These are phyloP conservation scores for Shiraia bambusicola DNA, from an alignment of 2,329 filamentous ascomycete genomes.

Conservation along the genomic window DNA sequence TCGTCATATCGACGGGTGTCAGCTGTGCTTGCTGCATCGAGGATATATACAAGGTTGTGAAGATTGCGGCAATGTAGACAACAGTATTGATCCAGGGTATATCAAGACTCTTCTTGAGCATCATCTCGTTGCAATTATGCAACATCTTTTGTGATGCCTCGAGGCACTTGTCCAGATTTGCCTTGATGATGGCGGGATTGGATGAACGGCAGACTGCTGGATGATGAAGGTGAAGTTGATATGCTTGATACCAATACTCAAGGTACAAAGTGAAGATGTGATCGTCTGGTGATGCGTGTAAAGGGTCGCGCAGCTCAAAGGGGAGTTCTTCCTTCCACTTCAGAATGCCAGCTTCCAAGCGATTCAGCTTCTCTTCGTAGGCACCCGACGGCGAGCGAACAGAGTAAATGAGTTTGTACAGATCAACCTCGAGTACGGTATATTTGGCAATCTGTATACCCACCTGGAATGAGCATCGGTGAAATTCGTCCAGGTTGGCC, in stretches of 20 bases:
- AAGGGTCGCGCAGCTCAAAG: constrained; percentile 56
- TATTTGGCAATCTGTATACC: constrained; percentile 67
- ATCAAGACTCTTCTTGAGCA: constrained; percentile 67
- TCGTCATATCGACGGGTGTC: constrained; percentile 59
- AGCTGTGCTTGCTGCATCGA: constrained; percentile 67
- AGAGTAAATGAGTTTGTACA: constrained; percentile 76
- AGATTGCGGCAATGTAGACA: constrained; percentile 71
- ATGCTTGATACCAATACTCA: constrained; percentile 52
- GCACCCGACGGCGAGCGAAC: constrained; percentile 62
- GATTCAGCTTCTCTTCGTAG: constrained; percentile 64
- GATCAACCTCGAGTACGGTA: constrained; percentile 67
- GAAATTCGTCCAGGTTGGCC: constrained; percentile 39
- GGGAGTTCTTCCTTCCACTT: constrained; percentile 67
- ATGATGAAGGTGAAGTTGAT: constrained; percentile 55
- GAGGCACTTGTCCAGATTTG: constrained; percentile 60
- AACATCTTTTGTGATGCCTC: constrained; percentile 67
- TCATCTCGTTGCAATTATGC: constrained; percentile 59
- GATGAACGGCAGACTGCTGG: constrained; percentile 53
- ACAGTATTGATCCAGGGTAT: constrained; percentile 77
- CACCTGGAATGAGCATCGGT: constrained; percentile 67
- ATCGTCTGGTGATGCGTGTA: constrained; percentile 49
- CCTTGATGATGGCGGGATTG: constrained; percentile 62
- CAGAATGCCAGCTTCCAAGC: constrained; percentile 65
- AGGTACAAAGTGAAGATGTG: constrained; percentile 53
- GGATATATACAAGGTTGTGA: constrained; percentile 69